phyloP scores from a whole-genome alignment of 2,329 filamentous ascomycete genomes.

The Fusarium miscanthi region DNA sequence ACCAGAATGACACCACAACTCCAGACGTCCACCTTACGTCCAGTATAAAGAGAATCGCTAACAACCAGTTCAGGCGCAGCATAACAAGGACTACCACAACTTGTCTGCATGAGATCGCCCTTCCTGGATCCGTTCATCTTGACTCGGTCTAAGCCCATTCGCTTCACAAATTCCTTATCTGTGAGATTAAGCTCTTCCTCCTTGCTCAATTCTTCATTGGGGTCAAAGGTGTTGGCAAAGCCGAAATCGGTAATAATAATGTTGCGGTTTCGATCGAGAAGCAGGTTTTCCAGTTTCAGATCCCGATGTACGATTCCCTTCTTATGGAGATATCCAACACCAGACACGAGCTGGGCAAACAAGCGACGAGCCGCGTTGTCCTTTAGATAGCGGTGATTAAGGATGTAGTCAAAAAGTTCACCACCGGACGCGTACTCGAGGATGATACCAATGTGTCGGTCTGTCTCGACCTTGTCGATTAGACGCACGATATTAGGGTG shows the following conservation, averaged over 20 bases:
- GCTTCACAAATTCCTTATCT: conserved; percentile 89
- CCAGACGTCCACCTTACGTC: conserved; percentile 98
- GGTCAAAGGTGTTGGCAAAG: conserved; percentile 97
- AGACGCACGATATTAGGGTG: conserved; percentile 97
- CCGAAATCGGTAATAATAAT: conserved; percentile 99
- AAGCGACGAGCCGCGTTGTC: conserved; percentile 89
- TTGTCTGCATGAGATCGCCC: conserved; percentile 98
- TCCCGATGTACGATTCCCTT: conserved; percentile 98
- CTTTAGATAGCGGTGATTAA: conserved; percentile 96
- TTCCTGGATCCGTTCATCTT: conserved; percentile 80
- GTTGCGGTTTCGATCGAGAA: conserved; percentile 95
- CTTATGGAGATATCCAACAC: conserved; percentile 97
- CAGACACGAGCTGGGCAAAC: conserved; percentile 95
- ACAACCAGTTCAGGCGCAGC: conserved; percentile 97
- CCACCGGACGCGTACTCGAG: conserved; percentile 98
- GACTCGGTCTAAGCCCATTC: conserved; percentile 83
- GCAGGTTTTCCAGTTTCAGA: conserved; percentile 93
- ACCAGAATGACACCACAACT: conserved; percentile 98
- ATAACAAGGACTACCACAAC: conserved; percentile 97
- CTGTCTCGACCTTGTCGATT: conserved; percentile 98
- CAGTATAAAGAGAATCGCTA: conserved; percentile 96
- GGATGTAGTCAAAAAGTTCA: conserved; percentile 97
- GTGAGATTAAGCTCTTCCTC: conserved; percentile 89
- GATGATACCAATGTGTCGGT: conserved; percentile 97
- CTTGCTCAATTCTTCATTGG: conserved; percentile 85